Base-by-base conservation (phyloP, 331 rosid species). In the Dryas integrifolia region DNA sequence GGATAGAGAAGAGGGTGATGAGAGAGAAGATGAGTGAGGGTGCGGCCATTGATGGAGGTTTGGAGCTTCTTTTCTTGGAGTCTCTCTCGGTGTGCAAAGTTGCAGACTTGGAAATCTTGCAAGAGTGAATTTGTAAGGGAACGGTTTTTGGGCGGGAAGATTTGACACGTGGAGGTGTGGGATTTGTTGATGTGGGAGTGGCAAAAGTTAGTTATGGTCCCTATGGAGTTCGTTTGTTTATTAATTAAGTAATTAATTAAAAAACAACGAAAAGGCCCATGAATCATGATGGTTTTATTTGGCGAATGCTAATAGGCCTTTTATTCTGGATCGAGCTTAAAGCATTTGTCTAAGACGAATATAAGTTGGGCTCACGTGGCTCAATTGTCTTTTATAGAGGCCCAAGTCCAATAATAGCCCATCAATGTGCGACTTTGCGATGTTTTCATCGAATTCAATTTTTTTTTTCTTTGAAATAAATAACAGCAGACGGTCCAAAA, bases 111-210 rank as follows among this genome's bases (percentile, higher is more conserved):
- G 35, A 30, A 30, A 30, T 30, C 35, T 30, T 0, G 5, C 3
- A 9, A 52, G n/a, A 9, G 62, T 59, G 21, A 44, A 50, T 3
- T 24, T 43, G 58, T 24, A n/a, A 0, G 6, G 26, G 41, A 30
- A 49, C 7, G 3, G 10, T 39, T 39, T 30, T 44, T 73, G 52
- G 79, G 82, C 75, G 79, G 79, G 82, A 60, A 73, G 6, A 7
- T 3, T 58, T 8, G 58, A 67, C 49, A 66, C 70, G 75, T 48
- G 75, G 65, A 56, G 1, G 0, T 4, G 3, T 64, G 55, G 18
- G 13, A n/a, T 69, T 61, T 7, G 73, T 4, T 14, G 38, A 12
- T 21, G 12, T 14, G 5, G 51, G 3, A 4, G 16, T 5, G 14
- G 43, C 21, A 30, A 13, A 4, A 39, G 67, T 62, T 15, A 0